Percentiles rank a stretch among this genome's conserved stretches.
phyloP scores from a whole-genome alignment of 2,329 filamentous ascomycete species.

The Plenodomus lindquistii region DNA sequence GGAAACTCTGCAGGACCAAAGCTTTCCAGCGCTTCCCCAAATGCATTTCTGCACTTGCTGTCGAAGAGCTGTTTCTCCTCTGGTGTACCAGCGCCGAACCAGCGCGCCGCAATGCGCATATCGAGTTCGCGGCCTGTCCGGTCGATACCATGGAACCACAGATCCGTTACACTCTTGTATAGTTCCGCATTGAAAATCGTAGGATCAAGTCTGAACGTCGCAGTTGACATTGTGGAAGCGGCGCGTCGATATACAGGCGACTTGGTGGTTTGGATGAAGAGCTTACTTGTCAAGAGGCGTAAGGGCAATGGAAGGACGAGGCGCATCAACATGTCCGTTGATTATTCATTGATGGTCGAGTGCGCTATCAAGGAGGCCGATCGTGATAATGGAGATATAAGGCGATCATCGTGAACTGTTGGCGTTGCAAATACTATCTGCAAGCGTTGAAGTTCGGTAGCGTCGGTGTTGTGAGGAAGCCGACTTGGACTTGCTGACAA shows the following conservation, averaged over 20 bases:
- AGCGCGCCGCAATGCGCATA: constrained; percentile 33
- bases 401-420: neutral
- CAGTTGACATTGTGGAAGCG: constrained; percentile 33
- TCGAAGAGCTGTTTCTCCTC: constrained; percentile 46
- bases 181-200: constrained; percentile 46
- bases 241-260: neutral
- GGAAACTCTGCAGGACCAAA: constrained; percentile 41
- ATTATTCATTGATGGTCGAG: neutral
- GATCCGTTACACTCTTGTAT: constrained; percentile 40
- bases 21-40: constrained; percentile 41
- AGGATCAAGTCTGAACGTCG: constrained; percentile 39
- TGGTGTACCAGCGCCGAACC: constrained; percentile 40
- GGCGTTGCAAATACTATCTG: neutral
- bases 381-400: neutral
- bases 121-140: constrained; percentile 26
- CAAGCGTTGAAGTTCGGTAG: neutral
- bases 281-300: constrained; percentile 6
- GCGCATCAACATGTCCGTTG: constrained; percentile 6
- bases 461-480: too few relatives aligned
- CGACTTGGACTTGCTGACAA: neutral
- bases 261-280: constrained; percentile 1
- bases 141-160: constrained; percentile 47
- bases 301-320: constrained; percentile 6
- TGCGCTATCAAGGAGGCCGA: neutral
- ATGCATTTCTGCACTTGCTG: constrained; percentile 36